Evolutionary conservation across 257 asterid genomes (phyloP), one percentile per base, ranked within the genome.

Genomic region (Capsicum chinense): DNA sequence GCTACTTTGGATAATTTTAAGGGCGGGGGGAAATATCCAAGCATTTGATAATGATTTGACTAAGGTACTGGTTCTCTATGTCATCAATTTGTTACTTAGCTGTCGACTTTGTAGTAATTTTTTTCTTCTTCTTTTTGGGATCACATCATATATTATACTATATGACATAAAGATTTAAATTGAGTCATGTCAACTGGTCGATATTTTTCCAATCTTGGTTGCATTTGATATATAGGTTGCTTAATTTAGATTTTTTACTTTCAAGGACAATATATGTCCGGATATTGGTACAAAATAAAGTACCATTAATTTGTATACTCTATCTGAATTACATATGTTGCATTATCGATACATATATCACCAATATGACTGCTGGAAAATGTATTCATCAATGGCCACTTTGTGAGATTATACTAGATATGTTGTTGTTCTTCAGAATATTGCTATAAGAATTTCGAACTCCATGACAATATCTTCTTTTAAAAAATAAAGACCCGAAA

Each of bases 201-300:
- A 50, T 39, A 16, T 69, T 39, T 37, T 69, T 54, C 10, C 13
- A 37, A 5, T 39, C 78, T 69, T 39, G 17, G 39, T 73, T 48
- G 80, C 59, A 73, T 48, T 26, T 48, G 39, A 21, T 21, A 21
- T 13, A 74, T 50, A 21, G 48, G 48, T 66, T 66, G 73, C 33
- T 66, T 17, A 33, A 33, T 66, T 66, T 66, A 12, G 56, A 50
- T 9, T 39, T 39, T 39, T 54, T 76, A 76, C 81, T 56, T 56
- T 54, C 84, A 84, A 84, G 83, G 87, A 87, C 86, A 76, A 84
- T 19, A 84, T 19, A 76, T 76, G 81, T 52, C 63, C 81, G 81
- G 63, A 76, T 11, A 52, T 76, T 26, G 81, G 81, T 76, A 76
- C 81, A 13, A 26, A 76, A 26, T 3, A 21, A 33, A 26, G 81